Evolutionary conservation across 2,329 filamentous ascomycete species (phyloP).

Genomic region (Aspergillus ruber): DNA sequence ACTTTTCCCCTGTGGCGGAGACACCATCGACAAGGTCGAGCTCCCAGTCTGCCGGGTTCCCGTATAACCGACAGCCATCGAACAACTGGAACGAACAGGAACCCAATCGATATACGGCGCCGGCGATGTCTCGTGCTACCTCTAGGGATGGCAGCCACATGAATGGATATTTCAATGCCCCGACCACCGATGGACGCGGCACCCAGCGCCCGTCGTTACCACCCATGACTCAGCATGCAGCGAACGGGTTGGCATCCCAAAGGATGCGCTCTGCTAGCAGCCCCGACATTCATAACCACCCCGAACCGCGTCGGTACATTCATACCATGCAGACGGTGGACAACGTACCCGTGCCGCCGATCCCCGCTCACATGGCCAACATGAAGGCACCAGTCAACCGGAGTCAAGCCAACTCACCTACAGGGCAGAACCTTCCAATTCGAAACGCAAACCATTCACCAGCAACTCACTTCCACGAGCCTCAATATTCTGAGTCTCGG

Average conservation of each 20-base stretch:
- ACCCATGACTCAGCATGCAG: constrained; percentile 58
- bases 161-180: constrained; percentile 56
- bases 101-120: constrained; percentile 78
- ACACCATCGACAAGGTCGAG: constrained; percentile 51
- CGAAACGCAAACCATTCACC: constrained; percentile 47
- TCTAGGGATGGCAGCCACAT: constrained; percentile 66
- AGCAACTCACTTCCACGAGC: constrained; percentile 32
- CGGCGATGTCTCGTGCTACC: constrained; percentile 73
- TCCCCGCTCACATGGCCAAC: constrained; percentile 62
- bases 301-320: constrained; percentile 43
- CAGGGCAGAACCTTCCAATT: constrained; percentile 57
- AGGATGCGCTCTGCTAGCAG: constrained; percentile 88
- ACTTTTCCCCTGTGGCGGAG: constrained; percentile 84
- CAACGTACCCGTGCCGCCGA: constrained; percentile 67
- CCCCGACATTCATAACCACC: constrained; percentile 72
- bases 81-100: constrained; percentile 62
- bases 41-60: constrained; percentile 60
- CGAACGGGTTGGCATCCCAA: constrained; percentile 49
- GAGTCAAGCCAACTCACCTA: constrained; percentile 76
- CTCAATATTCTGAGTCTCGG: constrained; percentile 31
- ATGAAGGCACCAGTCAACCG: constrained; percentile 59
- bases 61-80: constrained; percentile 69
- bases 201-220: constrained; percentile 71
- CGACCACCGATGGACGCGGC: constrained; percentile 51
- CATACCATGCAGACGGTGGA: constrained; percentile 49